A percentile compares a stretch with the other conserved stretches of the same genome.
Evolutionary conservation across 2,329 filamentous ascomycete species (phyloP).

Genomic region (Pyrenophora seminiperda): DNA sequence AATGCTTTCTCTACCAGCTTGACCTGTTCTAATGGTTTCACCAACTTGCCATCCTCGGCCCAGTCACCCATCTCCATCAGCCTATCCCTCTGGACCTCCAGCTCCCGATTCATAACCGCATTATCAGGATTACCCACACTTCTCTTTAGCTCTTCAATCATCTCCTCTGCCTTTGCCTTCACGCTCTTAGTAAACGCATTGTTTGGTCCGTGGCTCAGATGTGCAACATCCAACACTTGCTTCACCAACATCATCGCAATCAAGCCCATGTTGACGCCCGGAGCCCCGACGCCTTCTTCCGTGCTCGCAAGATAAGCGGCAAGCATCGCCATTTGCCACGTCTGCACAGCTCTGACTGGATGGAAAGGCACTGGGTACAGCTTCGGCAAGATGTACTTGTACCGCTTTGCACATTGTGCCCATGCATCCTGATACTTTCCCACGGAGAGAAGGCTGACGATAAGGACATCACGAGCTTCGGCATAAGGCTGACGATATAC

Average conservation of each 20-base stretch:
- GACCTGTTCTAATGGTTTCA: background rate
- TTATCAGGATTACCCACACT: constrained; percentile 30
- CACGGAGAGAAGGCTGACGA: constrained; percentile 54
- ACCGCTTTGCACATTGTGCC: constrained; percentile 57
- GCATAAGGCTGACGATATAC: constrained; percentile 61
- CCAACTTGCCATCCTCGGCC: constrained; percentile 11
- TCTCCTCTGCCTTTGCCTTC: constrained; percentile 45
- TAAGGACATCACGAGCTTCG: constrained; percentile 59
- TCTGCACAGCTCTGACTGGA: constrained; percentile 60
- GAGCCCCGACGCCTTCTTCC: constrained; percentile 32
- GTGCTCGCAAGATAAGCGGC: constrained; percentile 39
- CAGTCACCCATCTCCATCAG: constrained; percentile 41
- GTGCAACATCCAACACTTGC: constrained; percentile 49
- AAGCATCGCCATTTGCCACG: constrained; percentile 48
- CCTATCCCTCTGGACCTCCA: constrained; percentile 35
- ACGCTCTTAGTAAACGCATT: constrained; percentile 51
- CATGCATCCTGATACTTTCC: constrained; percentile 56
- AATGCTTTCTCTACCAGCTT: constrained; percentile 8
- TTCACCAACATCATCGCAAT: constrained; percentile 52
- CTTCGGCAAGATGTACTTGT: constrained; percentile 57
- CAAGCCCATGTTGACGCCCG: constrained; percentile 49
- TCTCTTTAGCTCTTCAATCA: constrained; percentile 27
- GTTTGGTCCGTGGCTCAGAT: constrained; percentile 51
- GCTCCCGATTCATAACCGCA: constrained; percentile 27
- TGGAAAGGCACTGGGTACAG: constrained; percentile 57